Evolutionary conservation across 345 rosid genomes (phyloP), one percentile per base, ranked within the genome.

Genomic region (Trapa incisa): DNA sequence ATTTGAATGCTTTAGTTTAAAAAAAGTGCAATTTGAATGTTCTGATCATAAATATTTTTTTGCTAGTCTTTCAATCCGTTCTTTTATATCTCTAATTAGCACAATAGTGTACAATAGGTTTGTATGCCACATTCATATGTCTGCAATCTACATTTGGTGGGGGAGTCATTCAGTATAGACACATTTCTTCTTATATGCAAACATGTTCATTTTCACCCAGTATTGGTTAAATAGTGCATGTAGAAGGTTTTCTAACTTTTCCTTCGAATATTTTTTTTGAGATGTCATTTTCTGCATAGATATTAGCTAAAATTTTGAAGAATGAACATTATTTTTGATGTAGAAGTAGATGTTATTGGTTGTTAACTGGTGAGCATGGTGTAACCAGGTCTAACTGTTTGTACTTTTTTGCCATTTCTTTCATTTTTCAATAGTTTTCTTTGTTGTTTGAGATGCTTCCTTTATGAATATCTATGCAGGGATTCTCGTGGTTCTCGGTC

Each of bases 401-500:
- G 17, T 16, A n/a, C 15, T 7, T 10, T 50, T 50, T 15, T 15
- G 56, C 56, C 56, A 1, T 45, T 50, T 17, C 22, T 50, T 50
- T 3, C 4, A 3, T 15, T 50, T n/a, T 5, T 15, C 22, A 15
- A 15, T 50, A 15, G 3, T 50, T 50, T 50, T 5, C 5, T 15
- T 50, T 50, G 56, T n/a, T 50, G 5, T 15, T 15, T 15, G 56
- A 50, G 56, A 50, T 50, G 56, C 56, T 15, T 50, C 17, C 16
- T 3, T 50, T 50, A 15, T 3, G n/a, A 37, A 47, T 54, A 43
- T 43, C 48, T 42, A 35, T 76, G 71, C 68, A 89, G 96, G 86
- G 96, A 89, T 69, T 72, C 80, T 65, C 93, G 93, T 65, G 71
- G 56, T 64, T 80, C 92, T n/a, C 84, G 78, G 80, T 63, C 87